Evolutionary conservation across 176 grass and related monocot genomes (phyloP).

Genomic region (Oryza brachyantha): DNA sequence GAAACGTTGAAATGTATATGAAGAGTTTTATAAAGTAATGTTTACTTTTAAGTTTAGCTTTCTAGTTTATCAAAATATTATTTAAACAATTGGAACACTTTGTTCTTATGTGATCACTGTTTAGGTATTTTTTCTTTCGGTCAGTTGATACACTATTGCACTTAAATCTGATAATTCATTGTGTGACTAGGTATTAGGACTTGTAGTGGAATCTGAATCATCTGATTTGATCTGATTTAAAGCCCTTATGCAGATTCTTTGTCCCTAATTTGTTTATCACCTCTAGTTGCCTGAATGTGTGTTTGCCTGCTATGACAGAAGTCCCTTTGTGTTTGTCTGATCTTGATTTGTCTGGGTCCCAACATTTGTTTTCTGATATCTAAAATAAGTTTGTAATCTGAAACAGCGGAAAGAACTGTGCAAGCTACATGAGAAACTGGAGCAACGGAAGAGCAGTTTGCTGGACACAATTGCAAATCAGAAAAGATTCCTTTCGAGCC

Average conservation of each 20-base stretch:
- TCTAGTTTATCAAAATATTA: not conserved
- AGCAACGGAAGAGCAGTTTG: constrained; percentile 60
- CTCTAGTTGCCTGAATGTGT: constrained; percentile 1
- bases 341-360: not conserved
- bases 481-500: constrained; percentile 92
- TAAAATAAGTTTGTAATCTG: constrained; percentile 32
- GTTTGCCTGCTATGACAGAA: constrained; percentile 1
- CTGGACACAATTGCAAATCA: constrained; percentile 64
- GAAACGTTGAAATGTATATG: not conserved
- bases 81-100: not conserved
- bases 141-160: not conserved
- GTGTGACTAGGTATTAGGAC: not conserved
- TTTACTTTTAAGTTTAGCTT: not conserved
- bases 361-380: constrained; percentile 26
- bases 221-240: not conserved
- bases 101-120: not conserved
- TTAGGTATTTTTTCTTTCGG: not conserved
- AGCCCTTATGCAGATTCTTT: not conserved
- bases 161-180: not conserved
- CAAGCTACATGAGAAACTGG: constrained; percentile 78
- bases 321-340: not conserved
- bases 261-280: not conserved
- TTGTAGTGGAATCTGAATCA: not conserved
- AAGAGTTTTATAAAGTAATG: not conserved
- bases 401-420: constrained; percentile 85